Conservation (phyloP, 2,329 filamentous ascomycete species). For the Cladobotryum protrusum region DNA sequence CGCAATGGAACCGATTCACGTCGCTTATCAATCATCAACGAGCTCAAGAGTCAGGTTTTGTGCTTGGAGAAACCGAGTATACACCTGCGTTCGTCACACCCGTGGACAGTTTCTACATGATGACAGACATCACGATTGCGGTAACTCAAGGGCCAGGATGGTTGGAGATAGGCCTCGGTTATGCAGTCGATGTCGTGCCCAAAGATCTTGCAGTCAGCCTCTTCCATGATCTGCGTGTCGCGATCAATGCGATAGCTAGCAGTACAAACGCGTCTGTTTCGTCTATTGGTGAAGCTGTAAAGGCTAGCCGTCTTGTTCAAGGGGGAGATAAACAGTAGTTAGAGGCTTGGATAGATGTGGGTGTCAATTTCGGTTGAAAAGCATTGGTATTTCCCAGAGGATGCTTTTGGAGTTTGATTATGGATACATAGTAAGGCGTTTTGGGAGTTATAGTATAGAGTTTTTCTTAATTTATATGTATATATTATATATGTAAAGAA, state of each 20-base stretch:
- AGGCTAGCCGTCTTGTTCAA: not conserved
- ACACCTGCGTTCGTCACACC: not conserved
- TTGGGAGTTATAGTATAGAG: too few relatives aligned
- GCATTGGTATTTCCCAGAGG: not conserved
- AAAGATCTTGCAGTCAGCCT: not conserved
- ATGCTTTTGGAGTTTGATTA: not conserved
- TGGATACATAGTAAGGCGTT: too few relatives aligned
- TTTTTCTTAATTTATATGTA: too few relatives aligned
- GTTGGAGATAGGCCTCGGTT: not conserved
- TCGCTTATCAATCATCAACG: conserved; percentile 3
- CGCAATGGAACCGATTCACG: not conserved
- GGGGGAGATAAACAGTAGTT: not conserved
- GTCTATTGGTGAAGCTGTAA: not conserved
- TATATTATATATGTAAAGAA: too few relatives aligned
- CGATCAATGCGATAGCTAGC: not conserved
- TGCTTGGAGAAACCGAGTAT: not conserved
- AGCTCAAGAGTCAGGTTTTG: not conserved
- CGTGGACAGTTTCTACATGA: not conserved
- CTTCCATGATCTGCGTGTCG: not conserved
- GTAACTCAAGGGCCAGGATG: not conserved
- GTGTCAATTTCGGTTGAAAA: not conserved
- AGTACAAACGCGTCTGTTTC: not conserved
- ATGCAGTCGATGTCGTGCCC: not conserved
- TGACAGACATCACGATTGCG: not conserved
- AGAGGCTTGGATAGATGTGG: not conserved